Evolutionary conservation across 306 rosid species (phyloP).

Genomic region (Fragaria vesca): DNA sequence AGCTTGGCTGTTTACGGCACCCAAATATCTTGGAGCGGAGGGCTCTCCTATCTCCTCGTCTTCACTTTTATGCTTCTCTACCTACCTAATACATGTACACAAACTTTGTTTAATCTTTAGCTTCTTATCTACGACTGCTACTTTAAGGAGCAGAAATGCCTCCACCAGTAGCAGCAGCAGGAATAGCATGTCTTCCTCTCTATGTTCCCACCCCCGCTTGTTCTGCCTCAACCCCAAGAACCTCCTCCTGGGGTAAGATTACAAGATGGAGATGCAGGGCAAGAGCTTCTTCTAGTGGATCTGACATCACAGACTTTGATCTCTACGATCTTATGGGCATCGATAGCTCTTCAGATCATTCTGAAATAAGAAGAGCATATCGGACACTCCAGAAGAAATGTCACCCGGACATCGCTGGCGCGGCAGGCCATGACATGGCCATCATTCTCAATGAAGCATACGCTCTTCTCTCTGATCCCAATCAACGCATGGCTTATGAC

Average conservation of each 20-base stretch:
- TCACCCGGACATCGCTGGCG: conserved; percentile 90
- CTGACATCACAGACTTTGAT: conserved; percentile 51
- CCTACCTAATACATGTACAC: not conserved
- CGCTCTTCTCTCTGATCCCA: conserved; percentile 74
- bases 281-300: not conserved
- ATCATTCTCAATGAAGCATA: conserved; percentile 86
- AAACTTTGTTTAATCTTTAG: not conserved
- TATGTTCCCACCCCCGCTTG: not conserved
- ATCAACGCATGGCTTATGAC: conserved; percentile 67
- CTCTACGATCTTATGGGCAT: conserved; percentile 87
- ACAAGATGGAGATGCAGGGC: conserved; percentile 10
- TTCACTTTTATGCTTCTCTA: not conserved
- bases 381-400: conserved; percentile 82
- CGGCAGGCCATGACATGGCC: conserved; percentile 94
- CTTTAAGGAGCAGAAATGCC: not conserved
- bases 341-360: conserved; percentile 59
- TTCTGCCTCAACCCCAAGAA: not conserved
- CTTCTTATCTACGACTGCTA: not conserved
- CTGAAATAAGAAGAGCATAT: conserved; percentile 66
- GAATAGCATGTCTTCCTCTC: not conserved
- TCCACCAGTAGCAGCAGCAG: not conserved
- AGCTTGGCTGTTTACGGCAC: not conserved
- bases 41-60: not conserved
- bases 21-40: not conserved
- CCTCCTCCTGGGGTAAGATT: not conserved